Evolutionary conservation across 345 rosid species (phyloP).

Genomic region (Corchorus olitorius): DNA sequence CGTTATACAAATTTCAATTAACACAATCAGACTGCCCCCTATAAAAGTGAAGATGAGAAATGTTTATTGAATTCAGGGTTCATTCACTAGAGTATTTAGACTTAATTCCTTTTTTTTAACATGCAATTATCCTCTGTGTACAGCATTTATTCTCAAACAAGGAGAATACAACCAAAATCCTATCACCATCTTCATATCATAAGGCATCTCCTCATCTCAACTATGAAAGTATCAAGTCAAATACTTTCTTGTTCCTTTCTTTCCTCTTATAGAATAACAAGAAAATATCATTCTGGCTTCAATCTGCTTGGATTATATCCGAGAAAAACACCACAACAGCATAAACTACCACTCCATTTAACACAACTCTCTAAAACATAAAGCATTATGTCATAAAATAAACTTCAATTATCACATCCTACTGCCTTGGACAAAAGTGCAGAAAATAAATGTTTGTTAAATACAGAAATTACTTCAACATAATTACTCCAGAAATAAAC

Average conservation of each 20-base stretch:
- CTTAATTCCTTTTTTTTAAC: not conserved
- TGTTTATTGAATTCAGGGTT: not conserved
- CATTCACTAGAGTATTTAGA: not conserved
- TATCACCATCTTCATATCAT: not conserved
- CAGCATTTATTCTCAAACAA: not conserved
- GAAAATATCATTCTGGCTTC: not conserved
- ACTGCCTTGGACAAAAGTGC: constrained; percentile 8
- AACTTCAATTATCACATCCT: not conserved
- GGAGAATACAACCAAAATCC: not conserved
- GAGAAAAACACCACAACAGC: not conserved
- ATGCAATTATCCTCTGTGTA: not conserved
- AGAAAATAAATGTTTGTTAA: not conserved
- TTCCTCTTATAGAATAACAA: not conserved
- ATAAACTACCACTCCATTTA: not conserved
- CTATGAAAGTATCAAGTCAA: not conserved
- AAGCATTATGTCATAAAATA: not conserved
- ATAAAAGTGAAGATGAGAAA: not conserved
- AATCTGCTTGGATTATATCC: not conserved
- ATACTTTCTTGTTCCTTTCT: not conserved
- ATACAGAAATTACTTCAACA: not conserved
- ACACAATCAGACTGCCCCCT: not conserved
- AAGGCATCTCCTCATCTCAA: not conserved
- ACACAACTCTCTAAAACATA: not conserved
- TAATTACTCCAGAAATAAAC: not conserved
- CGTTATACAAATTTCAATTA: not conserved